Percentiles rank a stretch among this genome's conserved stretches.
Conservation (phyloP, 345 rosid species). For the Eutrema yunnanense region DNA sequence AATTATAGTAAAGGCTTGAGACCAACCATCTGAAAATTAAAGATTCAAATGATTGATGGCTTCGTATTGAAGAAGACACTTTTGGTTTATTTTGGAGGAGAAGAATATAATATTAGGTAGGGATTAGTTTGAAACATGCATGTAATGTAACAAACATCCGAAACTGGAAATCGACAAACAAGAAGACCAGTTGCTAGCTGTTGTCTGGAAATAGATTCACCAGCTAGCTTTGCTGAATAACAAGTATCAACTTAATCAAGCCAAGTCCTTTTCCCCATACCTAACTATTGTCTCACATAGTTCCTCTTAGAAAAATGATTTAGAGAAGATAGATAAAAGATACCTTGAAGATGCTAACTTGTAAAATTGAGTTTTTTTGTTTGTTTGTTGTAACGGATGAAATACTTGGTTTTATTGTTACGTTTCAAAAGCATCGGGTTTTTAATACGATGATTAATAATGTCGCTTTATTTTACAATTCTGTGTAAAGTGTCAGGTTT, state of each 20-base stretch:
- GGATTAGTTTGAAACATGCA: constrained; percentile 3
- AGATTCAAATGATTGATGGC: not conserved
- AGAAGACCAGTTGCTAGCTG: not conserved
- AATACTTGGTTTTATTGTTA: not conserved
- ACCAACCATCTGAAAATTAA: not conserved
- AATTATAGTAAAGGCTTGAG: not conserved
- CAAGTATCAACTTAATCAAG: not conserved
- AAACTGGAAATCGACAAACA: not conserved
- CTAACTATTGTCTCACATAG: not conserved
- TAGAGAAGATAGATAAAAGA: too few species aligned
- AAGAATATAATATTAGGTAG: not conserved
- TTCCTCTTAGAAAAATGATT: too few species aligned
- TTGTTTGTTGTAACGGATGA: too few species aligned
- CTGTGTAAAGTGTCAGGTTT: too few species aligned
- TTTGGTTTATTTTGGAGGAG: not conserved
- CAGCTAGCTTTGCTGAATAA: constrained; percentile 4
- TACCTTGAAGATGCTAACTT: too few species aligned
- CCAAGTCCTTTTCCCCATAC: not conserved
- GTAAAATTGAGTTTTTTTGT: too few species aligned
- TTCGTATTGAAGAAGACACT: not conserved
- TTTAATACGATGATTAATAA: not conserved
- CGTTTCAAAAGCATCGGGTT: not conserved
- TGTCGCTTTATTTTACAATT: not conserved
- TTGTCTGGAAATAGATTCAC: constrained; percentile 7
- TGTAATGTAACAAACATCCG: constrained; percentile 16